Base-by-base conservation (phyloP, 345 rosid genomes). In the Triadica sebifera region DNA sequence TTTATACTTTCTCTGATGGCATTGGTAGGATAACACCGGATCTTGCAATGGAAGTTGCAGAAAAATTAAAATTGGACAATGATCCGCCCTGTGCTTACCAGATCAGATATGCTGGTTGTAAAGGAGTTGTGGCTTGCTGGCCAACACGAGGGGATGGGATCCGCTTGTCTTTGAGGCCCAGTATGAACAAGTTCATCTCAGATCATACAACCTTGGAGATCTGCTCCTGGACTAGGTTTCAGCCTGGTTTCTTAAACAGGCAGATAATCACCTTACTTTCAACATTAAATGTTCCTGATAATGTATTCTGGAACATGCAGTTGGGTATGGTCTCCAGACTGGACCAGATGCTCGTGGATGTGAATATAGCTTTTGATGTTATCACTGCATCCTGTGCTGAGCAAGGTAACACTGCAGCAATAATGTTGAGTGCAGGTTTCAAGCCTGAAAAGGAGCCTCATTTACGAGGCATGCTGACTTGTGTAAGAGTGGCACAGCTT, bases 101-200 rank as follows among this genome's bases (percentile, higher is more conserved):
- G 82, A 93, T 94, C 70, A 88, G 97, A 80, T 93, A 88, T 74
- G 97, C 94, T 47, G 97, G 98, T 71, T 94, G 79, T 78, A 94
- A 93, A 87, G 98, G 94, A 25, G 92, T 93, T 19, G 94, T 94
- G 78, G 94, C 99, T 57, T 84, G 89, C 84, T 94, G 98, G 99
- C 99, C 97, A 13, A 84, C 79, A 20, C 81, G 84, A 75, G 87
- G 72, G 70, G 86, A 89, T 69, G 90, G 90, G 17, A 63, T 84
- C 77, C 86, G 85, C 47, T 78, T 94, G 53, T 92, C 90, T 47
- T 80, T 92, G 67, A 85, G 98, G 85, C 38, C 22, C 13, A 94
- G 98, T 52, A 94, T 92, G 97, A 74, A 72, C 75, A 92, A 94
- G 78, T 94, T 94, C 85, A 43, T 6, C 1, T 91, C 98, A 17